These are phyloP conservation scores for Thamnidium elegans DNA, from an alignment of 192 early-diverging fungal species.

Conservation along the genomic window DNA sequence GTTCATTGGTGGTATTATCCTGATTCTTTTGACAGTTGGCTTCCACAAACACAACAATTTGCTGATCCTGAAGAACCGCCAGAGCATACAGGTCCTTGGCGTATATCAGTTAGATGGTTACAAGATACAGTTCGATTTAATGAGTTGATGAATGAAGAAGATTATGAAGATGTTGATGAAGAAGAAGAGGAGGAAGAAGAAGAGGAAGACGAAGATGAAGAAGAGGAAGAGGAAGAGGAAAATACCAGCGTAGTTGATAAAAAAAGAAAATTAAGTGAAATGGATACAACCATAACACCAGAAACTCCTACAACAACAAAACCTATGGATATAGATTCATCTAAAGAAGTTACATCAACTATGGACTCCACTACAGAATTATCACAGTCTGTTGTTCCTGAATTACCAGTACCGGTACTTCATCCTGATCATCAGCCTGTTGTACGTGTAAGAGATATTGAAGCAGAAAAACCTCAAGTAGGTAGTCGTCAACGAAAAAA, in stretches of 20 bases:
- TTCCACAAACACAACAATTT: conserved; percentile 58
- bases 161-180: conserved; percentile 59
- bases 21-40: conserved; percentile 77
- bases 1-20: conserved; percentile 84
- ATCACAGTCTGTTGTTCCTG: neutral
- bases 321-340: neutral
- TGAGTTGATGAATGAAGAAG: conserved; percentile 88
- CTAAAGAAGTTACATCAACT: neutral
- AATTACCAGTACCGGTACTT: conserved; percentile 26
- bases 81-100: conserved; percentile 67
- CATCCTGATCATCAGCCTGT: conserved; percentile 43
- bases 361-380: neutral
- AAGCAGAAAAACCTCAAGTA: conserved; percentile 45
- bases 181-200: conserved; percentile 12
- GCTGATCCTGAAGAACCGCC: conserved; percentile 61
- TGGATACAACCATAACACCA: neutral
- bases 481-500: conserved; percentile 52
- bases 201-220: neutral
- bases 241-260: neutral
- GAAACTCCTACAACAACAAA: neutral
- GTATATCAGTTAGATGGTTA: conserved; percentile 69
- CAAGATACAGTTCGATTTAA: conserved; percentile 69
- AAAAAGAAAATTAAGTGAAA: conserved; percentile 4
- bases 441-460: conserved; percentile 48
- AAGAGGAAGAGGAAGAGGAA: conserved; percentile 7